These are phyloP conservation scores for Trypanosoma vivax DNA, from an alignment of 208 protist species.

Conservation along the genomic window DNA sequence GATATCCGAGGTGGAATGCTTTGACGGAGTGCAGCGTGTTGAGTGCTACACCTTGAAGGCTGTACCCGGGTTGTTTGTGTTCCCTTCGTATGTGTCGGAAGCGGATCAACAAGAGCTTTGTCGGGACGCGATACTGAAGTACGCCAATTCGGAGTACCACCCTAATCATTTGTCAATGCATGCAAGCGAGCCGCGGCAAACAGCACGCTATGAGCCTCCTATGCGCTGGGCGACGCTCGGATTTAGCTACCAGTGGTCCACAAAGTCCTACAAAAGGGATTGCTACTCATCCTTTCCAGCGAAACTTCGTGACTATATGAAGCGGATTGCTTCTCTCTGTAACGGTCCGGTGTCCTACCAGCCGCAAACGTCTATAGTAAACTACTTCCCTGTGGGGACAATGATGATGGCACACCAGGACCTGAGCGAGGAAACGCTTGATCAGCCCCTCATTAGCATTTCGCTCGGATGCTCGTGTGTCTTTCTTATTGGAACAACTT, in stretches of 20 bases:
- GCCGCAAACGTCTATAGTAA: constrained; percentile 84
- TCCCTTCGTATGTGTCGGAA: constrained; percentile 38
- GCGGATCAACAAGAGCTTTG: constrained; percentile 53
- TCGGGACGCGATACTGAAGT: constrained; percentile 47
- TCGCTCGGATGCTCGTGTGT: constrained; percentile 76
- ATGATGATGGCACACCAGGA: constrained; percentile 91
- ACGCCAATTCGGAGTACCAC: constrained; percentile 48
- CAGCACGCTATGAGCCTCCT: constrained; percentile 64
- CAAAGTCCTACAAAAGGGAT: constrained; percentile 58
- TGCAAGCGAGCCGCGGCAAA: constrained; percentile 39
- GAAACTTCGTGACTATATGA: constrained; percentile 34
- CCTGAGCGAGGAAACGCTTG: constrained; percentile 67
- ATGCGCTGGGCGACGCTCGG: constrained; percentile 89
- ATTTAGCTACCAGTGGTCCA: constrained; percentile 85
- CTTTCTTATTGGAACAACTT: constrained; percentile 78
- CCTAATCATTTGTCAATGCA: constrained; percentile 84
- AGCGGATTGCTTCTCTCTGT: constrained; percentile 27
- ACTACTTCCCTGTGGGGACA: constrained; percentile 81
- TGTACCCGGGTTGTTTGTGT: constrained; percentile 65
- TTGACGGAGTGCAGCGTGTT: constrained; percentile 17
- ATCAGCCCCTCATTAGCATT: constrained; percentile 71
- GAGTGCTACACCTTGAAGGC: constrained; percentile 63
- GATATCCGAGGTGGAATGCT: constrained; percentile 25
- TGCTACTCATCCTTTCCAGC: constrained; percentile 52
- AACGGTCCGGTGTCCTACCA: constrained; percentile 54